These are phyloP conservation scores for Diaporthe ilicicola DNA, from an alignment of 2,329 filamentous ascomycete species.

Conservation along the genomic window DNA sequence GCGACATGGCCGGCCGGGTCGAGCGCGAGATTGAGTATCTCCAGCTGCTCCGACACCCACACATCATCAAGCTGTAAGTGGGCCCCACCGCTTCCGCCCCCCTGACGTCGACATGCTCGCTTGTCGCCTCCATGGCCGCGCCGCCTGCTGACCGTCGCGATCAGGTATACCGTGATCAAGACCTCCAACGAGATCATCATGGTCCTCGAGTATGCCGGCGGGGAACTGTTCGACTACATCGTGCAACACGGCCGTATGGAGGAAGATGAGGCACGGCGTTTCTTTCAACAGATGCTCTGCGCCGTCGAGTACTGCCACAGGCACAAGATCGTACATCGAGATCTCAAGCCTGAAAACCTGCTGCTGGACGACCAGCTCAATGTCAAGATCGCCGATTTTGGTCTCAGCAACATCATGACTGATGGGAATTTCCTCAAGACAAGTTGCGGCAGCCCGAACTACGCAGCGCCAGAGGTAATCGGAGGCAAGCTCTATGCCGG, in stretches of 20 bases:
- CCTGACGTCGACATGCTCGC: not conserved
- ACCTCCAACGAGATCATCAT: slow-evolving; percentile 96
- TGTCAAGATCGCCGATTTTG: slow-evolving; percentile 99
- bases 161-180: slow-evolving; percentile 94
- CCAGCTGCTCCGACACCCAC: slow-evolving; percentile 92
- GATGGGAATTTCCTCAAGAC: slow-evolving; percentile 99
- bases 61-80: slow-evolving; percentile 96
- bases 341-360: slow-evolving; percentile 96
- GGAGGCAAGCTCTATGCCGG: slow-evolving; percentile 97
- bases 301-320: slow-evolving; percentile 98
- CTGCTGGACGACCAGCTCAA: slow-evolving; percentile 95
- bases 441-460: slow-evolving; percentile 97
- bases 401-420: slow-evolving; percentile 99
- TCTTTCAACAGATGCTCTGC: slow-evolving; percentile 99
- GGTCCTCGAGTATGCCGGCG: slow-evolving; percentile 97
- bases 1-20: slow-evolving; percentile 97
- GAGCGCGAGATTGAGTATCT: slow-evolving; percentile 98
- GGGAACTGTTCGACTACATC: slow-evolving; percentile 97
- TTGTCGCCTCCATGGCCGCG: not conserved
- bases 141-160: not conserved
- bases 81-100: not conserved
- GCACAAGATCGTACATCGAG: slow-evolving; percentile 98
- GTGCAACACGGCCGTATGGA: slow-evolving; percentile 92
- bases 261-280: slow-evolving; percentile 91
- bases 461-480: slow-evolving; percentile 97